These are phyloP conservation scores for Phalaenopsis aphrodite DNA, from an alignment of 106 monocot species.

Conservation along the genomic window DNA sequence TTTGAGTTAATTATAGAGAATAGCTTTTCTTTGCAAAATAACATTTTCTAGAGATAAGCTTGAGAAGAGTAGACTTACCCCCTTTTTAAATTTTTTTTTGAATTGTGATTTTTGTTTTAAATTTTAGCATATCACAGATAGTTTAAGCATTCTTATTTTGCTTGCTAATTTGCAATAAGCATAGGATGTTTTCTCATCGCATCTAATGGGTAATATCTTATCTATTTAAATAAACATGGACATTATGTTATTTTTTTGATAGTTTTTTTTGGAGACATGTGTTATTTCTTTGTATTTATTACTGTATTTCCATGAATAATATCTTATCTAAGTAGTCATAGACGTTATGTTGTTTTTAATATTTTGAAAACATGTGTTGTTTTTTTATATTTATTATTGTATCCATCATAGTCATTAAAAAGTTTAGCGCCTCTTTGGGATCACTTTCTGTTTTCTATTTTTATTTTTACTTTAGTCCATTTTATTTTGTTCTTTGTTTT, in stretches of 20 bases:
- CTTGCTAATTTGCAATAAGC: not conserved
- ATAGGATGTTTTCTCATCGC: not conserved
- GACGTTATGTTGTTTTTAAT: not conserved
- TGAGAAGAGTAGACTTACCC: not conserved
- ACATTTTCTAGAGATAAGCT: not conserved
- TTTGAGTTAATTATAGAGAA: not conserved
- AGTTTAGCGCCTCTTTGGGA: not conserved
- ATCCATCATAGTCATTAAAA: not conserved
- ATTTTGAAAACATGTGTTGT: not conserved
- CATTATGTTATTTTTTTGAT: too few relatives aligned
- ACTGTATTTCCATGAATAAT: too few relatives aligned
- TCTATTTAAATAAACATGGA: not conserved
- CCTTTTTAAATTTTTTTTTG: not conserved
- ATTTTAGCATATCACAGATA: not conserved
- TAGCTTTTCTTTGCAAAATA: not conserved
- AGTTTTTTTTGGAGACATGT: too few relatives aligned
- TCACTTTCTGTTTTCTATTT: too few relatives aligned
- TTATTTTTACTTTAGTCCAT: too few relatives aligned
- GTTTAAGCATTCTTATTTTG: not conserved
- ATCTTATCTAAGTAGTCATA: not conserved
- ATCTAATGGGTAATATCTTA: not conserved
- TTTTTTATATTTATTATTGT: not conserved
- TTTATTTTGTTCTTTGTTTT: too few relatives aligned
- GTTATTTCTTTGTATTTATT: too few relatives aligned
- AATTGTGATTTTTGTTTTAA: not conserved